Conservation (phyloP, 306 rosid genomes). For the Fragaria nilgerrensis region DNA sequence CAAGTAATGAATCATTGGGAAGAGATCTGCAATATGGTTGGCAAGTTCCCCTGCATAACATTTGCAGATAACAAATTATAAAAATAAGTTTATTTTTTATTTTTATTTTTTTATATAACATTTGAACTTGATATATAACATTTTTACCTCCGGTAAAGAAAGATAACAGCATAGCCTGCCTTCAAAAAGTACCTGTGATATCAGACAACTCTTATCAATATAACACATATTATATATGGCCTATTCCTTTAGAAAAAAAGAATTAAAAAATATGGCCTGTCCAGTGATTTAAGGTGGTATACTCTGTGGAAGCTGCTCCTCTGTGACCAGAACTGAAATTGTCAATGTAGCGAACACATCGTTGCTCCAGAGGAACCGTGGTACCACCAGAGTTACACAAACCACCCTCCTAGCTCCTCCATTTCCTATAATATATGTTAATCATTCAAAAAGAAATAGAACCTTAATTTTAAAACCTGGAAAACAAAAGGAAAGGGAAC, state of each 20-base stretch:
- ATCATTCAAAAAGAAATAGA: conserved; percentile 19
- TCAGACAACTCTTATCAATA: conserved; percentile 17
- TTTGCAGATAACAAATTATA: conserved; percentile 10
- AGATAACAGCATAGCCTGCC: conserved; percentile 95
- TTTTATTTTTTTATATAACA: background rate
- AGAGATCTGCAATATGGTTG: conserved; percentile 88
- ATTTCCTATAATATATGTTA: conserved; percentile 41
- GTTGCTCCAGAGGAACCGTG: conserved; percentile 85
- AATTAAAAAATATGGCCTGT: background rate
- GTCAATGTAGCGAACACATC: conserved; percentile 81
- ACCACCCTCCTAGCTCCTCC: conserved; percentile 57
- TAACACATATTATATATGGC: background rate
- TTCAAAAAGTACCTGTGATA: conserved; percentile 68
- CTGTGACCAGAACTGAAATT: conserved; percentile 97
- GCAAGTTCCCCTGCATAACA: conserved; percentile 64
- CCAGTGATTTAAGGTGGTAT: conserved; percentile 28
- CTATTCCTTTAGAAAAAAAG: background rate
- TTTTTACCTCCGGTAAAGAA: conserved; percentile 60
- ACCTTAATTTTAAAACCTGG: background rate
- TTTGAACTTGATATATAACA: background rate
- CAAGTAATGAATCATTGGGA: conserved; percentile 85
- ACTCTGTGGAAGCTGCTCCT: conserved; percentile 97
- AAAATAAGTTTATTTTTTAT: too few relatives aligned
- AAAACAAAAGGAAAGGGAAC: background rate
- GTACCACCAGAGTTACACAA: conserved; percentile 96